Conservation (phyloP, 179 eudicot species). For the Nepenthes alata region DNA sequence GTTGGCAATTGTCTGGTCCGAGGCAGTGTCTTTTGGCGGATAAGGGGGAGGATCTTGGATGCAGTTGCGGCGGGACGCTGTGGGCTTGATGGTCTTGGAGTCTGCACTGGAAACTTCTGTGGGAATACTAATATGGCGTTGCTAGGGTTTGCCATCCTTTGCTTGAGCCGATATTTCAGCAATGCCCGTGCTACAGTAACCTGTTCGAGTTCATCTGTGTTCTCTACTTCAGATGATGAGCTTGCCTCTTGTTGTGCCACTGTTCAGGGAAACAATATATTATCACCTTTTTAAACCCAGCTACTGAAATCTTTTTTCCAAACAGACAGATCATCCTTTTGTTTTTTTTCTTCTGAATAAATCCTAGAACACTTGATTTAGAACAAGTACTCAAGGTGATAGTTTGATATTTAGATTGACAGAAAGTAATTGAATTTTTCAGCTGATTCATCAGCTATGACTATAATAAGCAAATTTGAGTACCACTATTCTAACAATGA, state of each 20-base stretch:
- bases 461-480: too few relatives aligned
- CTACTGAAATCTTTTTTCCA: too few relatives aligned
- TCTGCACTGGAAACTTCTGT: slow-evolving; percentile 29
- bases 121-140: slow-evolving; percentile 28
- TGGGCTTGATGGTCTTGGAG: slow-evolving; percentile 28
- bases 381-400: too few relatives aligned
- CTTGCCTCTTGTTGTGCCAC: slow-evolving; percentile 42
- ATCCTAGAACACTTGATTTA: too few relatives aligned
- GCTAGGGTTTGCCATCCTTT: slow-evolving; percentile 21
- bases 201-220: slow-evolving; percentile 52
- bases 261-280: slow-evolving; percentile 17
- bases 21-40: slow-evolving; percentile 26
- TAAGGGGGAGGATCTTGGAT: slow-evolving; percentile 57
- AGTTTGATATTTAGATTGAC: too few relatives aligned
- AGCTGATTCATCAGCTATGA: too few relatives aligned
- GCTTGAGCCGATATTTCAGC: slow-evolving; percentile 33
- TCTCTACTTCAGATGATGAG: slow-evolving; percentile 28
- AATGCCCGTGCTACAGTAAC: slow-evolving; percentile 53
- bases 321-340: too few relatives aligned
- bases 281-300: too few relatives aligned
- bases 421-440: too few relatives aligned
- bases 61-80: slow-evolving; percentile 28
- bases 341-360: too few relatives aligned
- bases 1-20: slow-evolving; percentile 18
- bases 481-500: too few relatives aligned